Conservation (phyloP, 2,329 filamentous ascomycete species). For the Ascochyta rabiei region DNA sequence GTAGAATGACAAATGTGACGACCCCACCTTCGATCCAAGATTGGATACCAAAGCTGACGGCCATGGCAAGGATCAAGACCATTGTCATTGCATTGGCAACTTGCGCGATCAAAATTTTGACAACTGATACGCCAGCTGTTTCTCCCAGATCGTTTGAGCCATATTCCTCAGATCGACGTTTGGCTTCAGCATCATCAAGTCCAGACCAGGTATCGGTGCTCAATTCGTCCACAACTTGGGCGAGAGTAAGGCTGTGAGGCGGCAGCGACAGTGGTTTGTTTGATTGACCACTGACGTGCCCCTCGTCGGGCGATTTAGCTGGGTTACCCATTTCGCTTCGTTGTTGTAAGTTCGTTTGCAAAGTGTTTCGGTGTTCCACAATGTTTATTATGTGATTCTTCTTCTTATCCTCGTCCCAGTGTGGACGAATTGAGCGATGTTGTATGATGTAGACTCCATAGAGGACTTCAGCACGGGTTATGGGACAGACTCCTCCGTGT, state of each 20-base stretch:
- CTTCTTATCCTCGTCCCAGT: constrained; percentile 28
- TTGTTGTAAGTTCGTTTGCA: background rate
- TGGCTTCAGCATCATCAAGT: constrained; percentile 65
- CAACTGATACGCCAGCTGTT: constrained; percentile 69
- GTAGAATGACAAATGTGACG: constrained; percentile 52
- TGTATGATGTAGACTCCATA: constrained; percentile 30
- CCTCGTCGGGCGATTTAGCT: constrained; percentile 24
- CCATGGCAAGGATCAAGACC: constrained; percentile 60
- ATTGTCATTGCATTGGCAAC: constrained; percentile 79
- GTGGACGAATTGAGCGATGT: constrained; percentile 31
- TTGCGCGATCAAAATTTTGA: constrained; percentile 74
- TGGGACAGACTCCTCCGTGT: constrained; percentile 38
- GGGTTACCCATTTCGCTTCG: constrained; percentile 30
- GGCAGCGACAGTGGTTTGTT: constrained; percentile 63
- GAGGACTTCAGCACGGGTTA: constrained; percentile 35
- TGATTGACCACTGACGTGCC: constrained; percentile 49
- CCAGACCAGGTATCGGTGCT: constrained; percentile 70
- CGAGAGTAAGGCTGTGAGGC: constrained; percentile 64
- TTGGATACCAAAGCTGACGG: constrained; percentile 54
- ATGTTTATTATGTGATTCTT: constrained; percentile 19
- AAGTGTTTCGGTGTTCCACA: background rate
- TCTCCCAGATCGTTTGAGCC: constrained; percentile 75
- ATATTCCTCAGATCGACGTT: constrained; percentile 63
- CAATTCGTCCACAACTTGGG: constrained; percentile 61
- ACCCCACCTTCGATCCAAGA: constrained; percentile 58